Evolutionary conservation across 176 grass and related monocot genomes (phyloP), one percentile per base, ranked within the genome.

Genomic region (Olyra latifolia): DNA sequence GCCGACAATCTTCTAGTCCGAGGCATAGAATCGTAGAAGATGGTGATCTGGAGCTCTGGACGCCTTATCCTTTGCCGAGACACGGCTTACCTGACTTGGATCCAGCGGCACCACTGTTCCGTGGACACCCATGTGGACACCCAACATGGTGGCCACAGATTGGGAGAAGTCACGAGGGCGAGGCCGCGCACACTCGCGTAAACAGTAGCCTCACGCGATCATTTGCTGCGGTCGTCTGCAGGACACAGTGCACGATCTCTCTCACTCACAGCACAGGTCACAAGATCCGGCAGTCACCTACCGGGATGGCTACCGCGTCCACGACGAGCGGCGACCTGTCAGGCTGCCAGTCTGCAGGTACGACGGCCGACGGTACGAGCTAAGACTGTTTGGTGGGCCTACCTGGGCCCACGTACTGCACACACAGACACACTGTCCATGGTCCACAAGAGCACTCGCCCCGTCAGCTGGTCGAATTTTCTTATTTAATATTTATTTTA

Each of bases 311-410:
- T 68, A 16, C 75, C 16, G 3, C 32, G 58, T 56, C 56, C 66
- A 47, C 45, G 7, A 6, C n/a, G 60, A 69, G 71, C 64, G 42
- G 69, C 65, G 43, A 84, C 42, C 61, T 68, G 81, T 29, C 75
- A 48, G 86, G 1, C 43, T 60, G 75, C 68, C 58, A 29, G 59
- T 41, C 39, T 69, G 47, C 20, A 63, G 17, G 69, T 30, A 65
- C 66, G 39, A 52, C 39, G 17, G 59, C 19, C 49, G 70, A 27
- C 49, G 41, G 69, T 46, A 75, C 62, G 55, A 39, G 22, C 5
- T 22, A n/a, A 19, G 66, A 60, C 42, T 43, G 17, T 39, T 59
- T 6, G 11, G 55, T 57, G 68, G 71, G 80, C 74, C 55, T 15
- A 62, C 4, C 12, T 0, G 23, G 57, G 20, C 56, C 74, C 17